Conservation (phyloP, 2,329 filamentous ascomycete species). For the Lasiodiplodia citricola region DNA sequence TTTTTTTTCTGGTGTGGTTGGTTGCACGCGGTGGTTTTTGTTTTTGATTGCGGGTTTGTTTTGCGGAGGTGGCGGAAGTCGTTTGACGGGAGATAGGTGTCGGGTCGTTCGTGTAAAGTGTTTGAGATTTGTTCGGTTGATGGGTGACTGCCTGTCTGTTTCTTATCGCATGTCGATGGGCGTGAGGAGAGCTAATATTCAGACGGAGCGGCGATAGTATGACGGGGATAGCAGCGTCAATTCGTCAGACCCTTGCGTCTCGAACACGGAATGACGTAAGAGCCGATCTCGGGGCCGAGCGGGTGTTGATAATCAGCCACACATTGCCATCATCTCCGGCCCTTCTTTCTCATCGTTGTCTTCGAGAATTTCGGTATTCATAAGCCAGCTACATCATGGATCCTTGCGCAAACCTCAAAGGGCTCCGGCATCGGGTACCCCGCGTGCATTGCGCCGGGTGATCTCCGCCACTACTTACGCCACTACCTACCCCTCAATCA, state of each 20-base stretch:
- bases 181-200: neutral
- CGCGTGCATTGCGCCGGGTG: no score
- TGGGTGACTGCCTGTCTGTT: neutral
- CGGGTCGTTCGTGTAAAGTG: no score
- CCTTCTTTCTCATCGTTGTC: neutral
- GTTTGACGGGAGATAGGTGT: no score
- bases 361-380: neutral
- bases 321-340: neutral
- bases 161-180: no score
- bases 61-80: neutral
- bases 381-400: neutral
- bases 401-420: neutral
- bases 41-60: neutral
- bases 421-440: neutral
- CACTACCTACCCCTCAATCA: no score
- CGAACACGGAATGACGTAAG: slow-evolving; percentile 26
- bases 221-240: neutral
- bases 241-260: slow-evolving; percentile 13
- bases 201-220: neutral
- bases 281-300: slow-evolving; percentile 15
- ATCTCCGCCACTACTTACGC: no score
- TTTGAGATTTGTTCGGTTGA: no score
- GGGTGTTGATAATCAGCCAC: slow-evolving; percentile 3
- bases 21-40: neutral
- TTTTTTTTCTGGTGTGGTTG: neutral